Evolutionary conservation across 371 early-diverging fungal species (phyloP).

Genomic region (Caulochytrium protostelioides): DNA sequence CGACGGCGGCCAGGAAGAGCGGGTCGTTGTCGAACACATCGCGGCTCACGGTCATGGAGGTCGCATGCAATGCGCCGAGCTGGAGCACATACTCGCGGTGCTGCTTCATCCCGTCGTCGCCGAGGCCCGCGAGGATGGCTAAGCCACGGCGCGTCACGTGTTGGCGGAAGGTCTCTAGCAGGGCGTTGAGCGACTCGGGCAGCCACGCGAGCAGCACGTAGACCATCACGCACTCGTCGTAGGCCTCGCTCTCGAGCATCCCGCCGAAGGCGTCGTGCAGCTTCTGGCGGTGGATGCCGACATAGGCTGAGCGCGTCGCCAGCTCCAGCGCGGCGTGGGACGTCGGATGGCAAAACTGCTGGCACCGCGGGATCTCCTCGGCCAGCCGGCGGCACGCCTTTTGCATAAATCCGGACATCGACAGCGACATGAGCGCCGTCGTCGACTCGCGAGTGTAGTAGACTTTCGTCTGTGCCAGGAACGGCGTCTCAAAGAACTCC

Average conservation of each 20-base stretch:
- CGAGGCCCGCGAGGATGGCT: constrained; percentile 31
- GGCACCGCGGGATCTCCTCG: constrained; percentile 31
- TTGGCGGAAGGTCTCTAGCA: constrained; percentile 37
- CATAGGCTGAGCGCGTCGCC: too few species aligned
- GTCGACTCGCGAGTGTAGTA: constrained; percentile 56
- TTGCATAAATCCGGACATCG: constrained; percentile 47
- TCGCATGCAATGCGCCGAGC: constrained; percentile 36
- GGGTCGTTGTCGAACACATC: constrained; percentile 44
- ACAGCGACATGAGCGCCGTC: constrained; percentile 25
- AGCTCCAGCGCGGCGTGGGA: constrained; percentile 40
- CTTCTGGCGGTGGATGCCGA: too few species aligned
- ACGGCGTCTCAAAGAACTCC: constrained; percentile 56
- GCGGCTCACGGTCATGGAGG: constrained; percentile 34
- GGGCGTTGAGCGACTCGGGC: constrained; percentile 35
- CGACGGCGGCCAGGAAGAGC: constrained; percentile 53
- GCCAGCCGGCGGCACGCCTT: constrained; percentile 25
- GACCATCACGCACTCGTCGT: constrained; percentile 49
- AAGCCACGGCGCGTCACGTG: constrained; percentile 38
- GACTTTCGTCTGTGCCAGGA: constrained; percentile 36
- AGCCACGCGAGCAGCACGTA: constrained; percentile 40
- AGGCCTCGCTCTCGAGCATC: too few species aligned
- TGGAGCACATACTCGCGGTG: constrained; percentile 33
- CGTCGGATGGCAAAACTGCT: constrained; percentile 39
- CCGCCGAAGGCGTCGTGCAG: too few species aligned
- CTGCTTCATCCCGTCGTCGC: constrained; percentile 5